Percentiles rank a stretch among this genome's conserved stretches.
Evolutionary conservation across 306 rosid species (phyloP).

Genomic region (Cucumis hystrix): DNA sequence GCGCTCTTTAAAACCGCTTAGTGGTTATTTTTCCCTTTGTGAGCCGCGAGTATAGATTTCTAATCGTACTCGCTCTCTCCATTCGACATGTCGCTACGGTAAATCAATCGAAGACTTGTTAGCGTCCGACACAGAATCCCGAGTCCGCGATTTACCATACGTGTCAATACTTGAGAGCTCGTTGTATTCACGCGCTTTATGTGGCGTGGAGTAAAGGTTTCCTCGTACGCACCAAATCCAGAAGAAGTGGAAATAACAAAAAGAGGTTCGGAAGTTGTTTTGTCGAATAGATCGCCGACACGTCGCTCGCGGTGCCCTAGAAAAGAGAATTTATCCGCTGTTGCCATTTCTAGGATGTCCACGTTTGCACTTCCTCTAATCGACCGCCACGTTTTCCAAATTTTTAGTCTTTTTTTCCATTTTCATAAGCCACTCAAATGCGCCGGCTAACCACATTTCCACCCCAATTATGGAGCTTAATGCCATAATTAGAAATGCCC

Average conservation of each 20-base stretch:
- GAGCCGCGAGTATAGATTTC: neutral
- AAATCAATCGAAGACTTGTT: constrained; percentile 1
- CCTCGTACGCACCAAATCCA: constrained; percentile 6
- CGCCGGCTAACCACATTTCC: neutral
- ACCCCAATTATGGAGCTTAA: neutral
- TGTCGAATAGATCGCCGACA: constrained; percentile 9
- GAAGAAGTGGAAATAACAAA: neutral
- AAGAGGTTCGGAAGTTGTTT: neutral
- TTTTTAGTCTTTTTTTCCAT: neutral
- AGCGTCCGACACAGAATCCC: neutral
- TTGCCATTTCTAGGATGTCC: neutral
- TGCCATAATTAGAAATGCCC: neutral
- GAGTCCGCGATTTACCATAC: neutral
- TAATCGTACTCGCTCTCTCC: neutral
- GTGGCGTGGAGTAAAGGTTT: neutral
- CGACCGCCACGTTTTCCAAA: neutral
- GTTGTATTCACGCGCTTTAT: neutral
- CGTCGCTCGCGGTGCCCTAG: neutral
- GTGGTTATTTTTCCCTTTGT: neutral
- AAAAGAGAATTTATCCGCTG: neutral
- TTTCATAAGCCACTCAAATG: neutral
- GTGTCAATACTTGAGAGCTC: neutral
- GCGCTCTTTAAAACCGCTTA: constrained; percentile 2
- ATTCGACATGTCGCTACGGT: neutral
- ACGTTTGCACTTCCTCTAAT: neutral